Base-by-base conservation (phyloP, 1,284 basidiomycete genomes). In the Papiliotrema nemorosa region DNA sequence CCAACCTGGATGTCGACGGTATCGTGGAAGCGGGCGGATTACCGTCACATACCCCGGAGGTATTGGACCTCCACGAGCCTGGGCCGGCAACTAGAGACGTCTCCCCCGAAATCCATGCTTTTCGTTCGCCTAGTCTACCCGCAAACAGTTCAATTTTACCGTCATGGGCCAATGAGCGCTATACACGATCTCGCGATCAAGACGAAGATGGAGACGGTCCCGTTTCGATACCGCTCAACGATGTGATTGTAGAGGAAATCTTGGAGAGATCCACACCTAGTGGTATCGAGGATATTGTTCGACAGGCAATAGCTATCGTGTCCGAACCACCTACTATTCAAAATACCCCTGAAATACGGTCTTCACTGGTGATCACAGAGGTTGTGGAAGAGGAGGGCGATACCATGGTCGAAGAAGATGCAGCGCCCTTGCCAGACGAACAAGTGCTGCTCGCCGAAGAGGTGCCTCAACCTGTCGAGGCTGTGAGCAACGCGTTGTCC, bases 201-300 rank as follows among this genome's bases (percentile, higher is more conserved):
- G 43, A 24, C 10, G 44, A 45, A 34, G 29, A 45, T 12, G 44
- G 36, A 34, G 44, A 35, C 13, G 29, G 22, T 4, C 12, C n/a
- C n/a, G n/a, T n/a, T n/a, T n/a, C n/a, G n/a, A n/a, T n/a, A n/a
- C 34, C 16, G 10, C 16, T 47, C 16, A 20, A 37, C 45, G 45
- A 47, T 24, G n/a, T 47, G 24, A 5, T 25, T 24, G 45, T 47
- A 3, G 29, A 47, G 45, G 45, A 47, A 25, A 6, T 47, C 3
- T 22, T n/a, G 22, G 45, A 47, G 3, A 14, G 7, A 31, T 10
- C 12, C 12, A 21, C 10, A 10, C 34, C 18, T 5, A 47, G 26
- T 10, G 35, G 18, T 21, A 18, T 47, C 18, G 33, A 33, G 3
- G 34, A 27, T 12, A 38, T 47, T 6, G 24, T 47, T 13, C 33